A percentile compares a stretch with the other conserved stretches of the same genome.
Conservation (phyloP, 768 basidiomycete species). For the Amylocystis lapponica region DNA sequence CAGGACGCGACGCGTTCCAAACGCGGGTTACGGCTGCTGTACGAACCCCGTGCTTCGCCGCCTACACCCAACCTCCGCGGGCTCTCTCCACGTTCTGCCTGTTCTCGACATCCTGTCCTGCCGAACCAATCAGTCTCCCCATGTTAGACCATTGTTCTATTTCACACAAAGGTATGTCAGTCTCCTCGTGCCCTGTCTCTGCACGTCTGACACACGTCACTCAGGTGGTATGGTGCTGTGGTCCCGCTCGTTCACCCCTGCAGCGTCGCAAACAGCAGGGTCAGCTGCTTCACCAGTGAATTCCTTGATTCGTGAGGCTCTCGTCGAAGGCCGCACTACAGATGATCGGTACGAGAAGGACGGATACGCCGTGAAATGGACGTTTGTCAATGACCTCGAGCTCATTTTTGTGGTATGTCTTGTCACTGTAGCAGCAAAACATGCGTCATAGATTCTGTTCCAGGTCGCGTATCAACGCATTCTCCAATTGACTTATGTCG, state of each 20-base stretch:
- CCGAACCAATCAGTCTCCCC: too few relatives aligned
- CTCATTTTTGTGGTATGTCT: slow-evolving; percentile 89
- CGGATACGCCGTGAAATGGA: slow-evolving; percentile 92
- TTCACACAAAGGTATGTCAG: slow-evolving; percentile 73
- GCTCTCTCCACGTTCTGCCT: too few relatives aligned
- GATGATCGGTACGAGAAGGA: slow-evolving; percentile 90
- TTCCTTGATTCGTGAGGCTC: slow-evolving; percentile 42
- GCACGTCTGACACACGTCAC: slow-evolving; percentile 7
- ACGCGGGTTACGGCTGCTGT: too few relatives aligned
- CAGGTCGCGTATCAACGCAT: slow-evolving; percentile 97
- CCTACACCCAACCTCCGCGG: too few relatives aligned
- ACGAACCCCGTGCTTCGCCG: too few relatives aligned
- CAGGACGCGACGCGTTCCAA: too few relatives aligned
- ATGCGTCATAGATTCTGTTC: slow-evolving; percentile 1
- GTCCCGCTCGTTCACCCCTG: slow-evolving; percentile 92
- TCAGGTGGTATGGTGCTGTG: slow-evolving; percentile 90
- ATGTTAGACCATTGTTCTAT: slow-evolving; percentile 98
- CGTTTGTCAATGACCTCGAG: slow-evolving; percentile 91
- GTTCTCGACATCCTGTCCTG: too few relatives aligned
- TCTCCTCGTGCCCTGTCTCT: neutral
- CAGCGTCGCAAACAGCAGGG: slow-evolving; percentile 21
- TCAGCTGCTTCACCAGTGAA: slow-evolving; percentile 24
- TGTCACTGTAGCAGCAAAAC: neutral
- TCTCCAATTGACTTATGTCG: slow-evolving; percentile 89
- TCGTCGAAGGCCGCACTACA: slow-evolving; percentile 83